phyloP scores from a whole-genome alignment of 2,329 filamentous ascomycete genomes.

The Penicillium sp. region DNA sequence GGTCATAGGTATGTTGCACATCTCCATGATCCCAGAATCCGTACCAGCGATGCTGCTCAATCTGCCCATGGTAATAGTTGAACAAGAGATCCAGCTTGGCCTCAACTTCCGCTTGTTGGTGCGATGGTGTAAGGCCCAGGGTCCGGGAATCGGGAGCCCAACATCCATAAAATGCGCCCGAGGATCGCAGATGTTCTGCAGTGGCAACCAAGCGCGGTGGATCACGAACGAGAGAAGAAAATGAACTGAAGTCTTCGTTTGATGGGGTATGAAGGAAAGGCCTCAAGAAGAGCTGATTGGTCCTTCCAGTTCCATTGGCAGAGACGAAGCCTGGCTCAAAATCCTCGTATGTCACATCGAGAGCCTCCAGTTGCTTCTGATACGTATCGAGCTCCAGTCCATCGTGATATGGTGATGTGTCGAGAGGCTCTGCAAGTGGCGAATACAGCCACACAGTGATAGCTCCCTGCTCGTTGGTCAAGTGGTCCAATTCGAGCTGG shows the following conservation, averaged over 20 bases:
- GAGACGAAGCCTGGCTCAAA: slow-evolving; percentile 63
- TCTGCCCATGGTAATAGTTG: slow-evolving; percentile 61
- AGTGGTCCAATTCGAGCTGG: slow-evolving; percentile 61
- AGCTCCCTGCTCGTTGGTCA: slow-evolving; percentile 56
- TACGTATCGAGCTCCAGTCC: slow-evolving; percentile 63
- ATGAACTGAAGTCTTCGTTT: slow-evolving; percentile 51
- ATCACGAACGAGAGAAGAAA: slow-evolving; percentile 56
- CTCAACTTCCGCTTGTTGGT: slow-evolving; percentile 53
- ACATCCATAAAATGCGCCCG: slow-evolving; percentile 61
- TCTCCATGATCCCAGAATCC: slow-evolving; percentile 69
- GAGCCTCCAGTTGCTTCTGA: slow-evolving; percentile 63
- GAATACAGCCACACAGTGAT: slow-evolving; percentile 68
- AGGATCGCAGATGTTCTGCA: slow-evolving; percentile 58
- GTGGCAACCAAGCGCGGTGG: slow-evolving; percentile 60
- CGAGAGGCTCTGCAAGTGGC: slow-evolving; percentile 61
- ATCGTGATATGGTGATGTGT: slow-evolving; percentile 64
- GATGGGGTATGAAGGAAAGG: slow-evolving; percentile 61
- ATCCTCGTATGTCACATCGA: slow-evolving; percentile 69
- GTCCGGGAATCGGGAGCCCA: slow-evolving; percentile 54
- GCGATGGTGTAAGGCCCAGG: slow-evolving; percentile 24
- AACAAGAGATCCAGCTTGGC: slow-evolving; percentile 62
- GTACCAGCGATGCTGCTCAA: slow-evolving; percentile 66
- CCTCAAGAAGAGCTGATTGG: slow-evolving; percentile 62
- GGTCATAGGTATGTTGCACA: slow-evolving; percentile 67
- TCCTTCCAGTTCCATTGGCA: slow-evolving; percentile 63